phyloP scores from a whole-genome alignment of 2,329 filamentous ascomycete species.

The Incumbomyces delicatus region DNA sequence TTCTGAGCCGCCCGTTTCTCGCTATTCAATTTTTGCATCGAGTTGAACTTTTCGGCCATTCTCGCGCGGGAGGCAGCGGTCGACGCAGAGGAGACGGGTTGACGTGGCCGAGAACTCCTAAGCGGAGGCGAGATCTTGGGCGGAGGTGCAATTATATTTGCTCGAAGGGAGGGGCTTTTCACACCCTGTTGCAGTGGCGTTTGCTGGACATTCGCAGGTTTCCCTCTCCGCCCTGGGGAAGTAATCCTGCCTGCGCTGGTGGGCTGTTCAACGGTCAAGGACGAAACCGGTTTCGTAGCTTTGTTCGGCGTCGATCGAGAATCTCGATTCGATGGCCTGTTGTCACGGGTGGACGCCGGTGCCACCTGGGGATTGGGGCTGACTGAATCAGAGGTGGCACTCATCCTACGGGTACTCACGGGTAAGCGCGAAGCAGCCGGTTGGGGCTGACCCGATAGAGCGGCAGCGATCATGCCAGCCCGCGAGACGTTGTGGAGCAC shows the following conservation, averaged over 20 bases:
- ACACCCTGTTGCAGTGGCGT: conserved; percentile 25
- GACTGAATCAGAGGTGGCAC: conserved; percentile 32
- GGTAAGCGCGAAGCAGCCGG: conserved; percentile 37
- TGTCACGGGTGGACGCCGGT: conserved; percentile 26
- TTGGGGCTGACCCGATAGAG: neutral
- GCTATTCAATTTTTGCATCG: conserved; percentile 30
- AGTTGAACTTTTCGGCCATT: conserved; percentile 47
- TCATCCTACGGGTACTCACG: conserved; percentile 31
- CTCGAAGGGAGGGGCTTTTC: conserved; percentile 54
- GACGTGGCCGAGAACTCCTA: conserved; percentile 70
- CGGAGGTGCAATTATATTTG: conserved; percentile 60
- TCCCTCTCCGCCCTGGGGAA: conserved; percentile 3
- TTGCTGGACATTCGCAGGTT: neutral
- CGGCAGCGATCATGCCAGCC: neutral
- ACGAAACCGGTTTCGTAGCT: conserved; percentile 33
- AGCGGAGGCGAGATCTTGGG: conserved; percentile 69
- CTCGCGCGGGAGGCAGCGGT: conserved; percentile 62
- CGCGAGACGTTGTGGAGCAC: conserved; percentile 7
- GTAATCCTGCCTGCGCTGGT: conserved; percentile 2
- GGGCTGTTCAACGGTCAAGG: conserved; percentile 11
- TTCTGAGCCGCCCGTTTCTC: conserved; percentile 26
- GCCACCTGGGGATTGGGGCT: conserved; percentile 27
- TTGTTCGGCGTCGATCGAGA: conserved; percentile 30
- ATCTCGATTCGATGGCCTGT: conserved; percentile 23
- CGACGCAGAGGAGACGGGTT: conserved; percentile 64